phyloP scores from a whole-genome alignment of 2,329 filamentous ascomycete genomes.

The Lizonia empirigonia region DNA sequence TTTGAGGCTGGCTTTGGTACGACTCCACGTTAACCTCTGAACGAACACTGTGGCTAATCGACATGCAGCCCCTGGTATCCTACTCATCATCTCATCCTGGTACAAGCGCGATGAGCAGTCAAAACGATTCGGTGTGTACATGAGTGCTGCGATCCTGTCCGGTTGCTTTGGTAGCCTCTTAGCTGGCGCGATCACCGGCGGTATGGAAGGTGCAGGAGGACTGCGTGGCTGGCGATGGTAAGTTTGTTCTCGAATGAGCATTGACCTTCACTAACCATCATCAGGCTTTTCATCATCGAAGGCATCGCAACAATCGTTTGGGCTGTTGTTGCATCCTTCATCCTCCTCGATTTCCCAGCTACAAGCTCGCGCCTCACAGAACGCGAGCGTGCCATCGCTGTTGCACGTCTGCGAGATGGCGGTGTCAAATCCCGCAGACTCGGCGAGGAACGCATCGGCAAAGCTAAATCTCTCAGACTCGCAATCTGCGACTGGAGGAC shows the following conservation, averaged over 20 bases:
- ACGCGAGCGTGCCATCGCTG: slow-evolving; percentile 52
- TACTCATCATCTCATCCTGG: slow-evolving; percentile 63
- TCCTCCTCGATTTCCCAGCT: slow-evolving; percentile 58
- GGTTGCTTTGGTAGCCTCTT: slow-evolving; percentile 61
- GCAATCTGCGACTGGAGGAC: slow-evolving; percentile 55
- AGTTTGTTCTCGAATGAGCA: rapidly evolving
- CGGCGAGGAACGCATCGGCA: slow-evolving; percentile 42
- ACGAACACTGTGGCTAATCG: background rate
- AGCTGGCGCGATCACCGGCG: slow-evolving; percentile 56
- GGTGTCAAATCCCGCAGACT: slow-evolving; percentile 45
- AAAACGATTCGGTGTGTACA: slow-evolving; percentile 63
- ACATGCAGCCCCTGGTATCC: slow-evolving; percentile 56
- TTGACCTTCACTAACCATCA: background rate
- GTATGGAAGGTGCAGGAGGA: slow-evolving; percentile 54
- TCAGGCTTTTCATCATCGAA: slow-evolving; percentile 14
- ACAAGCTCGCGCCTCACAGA: slow-evolving; percentile 52
- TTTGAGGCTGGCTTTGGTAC: slow-evolving; percentile 58
- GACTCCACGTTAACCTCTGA: background rate
- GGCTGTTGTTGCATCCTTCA: slow-evolving; percentile 52
- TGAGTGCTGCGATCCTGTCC: slow-evolving; percentile 62
- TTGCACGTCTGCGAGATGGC: slow-evolving; percentile 53
- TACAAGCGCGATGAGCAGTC: slow-evolving; percentile 64
- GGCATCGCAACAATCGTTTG: slow-evolving; percentile 51
- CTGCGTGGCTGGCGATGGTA: slow-evolving; percentile 60
- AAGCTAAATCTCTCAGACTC: slow-evolving; percentile 47